Base-by-base conservation (phyloP, 108 stramenopile genomes). In the Cyclotella distinguenda region DNA sequence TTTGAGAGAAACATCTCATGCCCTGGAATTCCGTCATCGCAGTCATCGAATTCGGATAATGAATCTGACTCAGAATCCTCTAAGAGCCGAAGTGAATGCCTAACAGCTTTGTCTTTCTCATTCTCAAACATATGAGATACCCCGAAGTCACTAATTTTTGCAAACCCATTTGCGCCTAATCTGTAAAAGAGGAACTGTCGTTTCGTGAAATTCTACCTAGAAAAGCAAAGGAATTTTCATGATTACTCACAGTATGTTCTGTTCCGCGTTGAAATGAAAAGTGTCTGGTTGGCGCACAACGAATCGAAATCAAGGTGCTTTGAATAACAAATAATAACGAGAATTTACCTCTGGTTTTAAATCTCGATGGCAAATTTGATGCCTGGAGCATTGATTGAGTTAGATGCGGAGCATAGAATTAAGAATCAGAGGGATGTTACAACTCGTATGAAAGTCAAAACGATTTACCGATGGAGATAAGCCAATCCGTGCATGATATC, bases 111-210 rank as follows among this genome's bases (percentile, higher is more conserved):
- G 34, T 52, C 44, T 45, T 59, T 64, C 53, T 92, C 85, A 45
- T 92, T 76, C 4, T 89, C 87, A 64, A 96, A 96, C 26, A 90
- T 80, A 64, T 93, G 91, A 7, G 88, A 75, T 0, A 96, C 91
- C 1, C 95, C 95, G 82, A 96, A 96, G 43, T 96, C 95, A 31
- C 78, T 74, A 13, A 96, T 80, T 64, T 94, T 94, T 16, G 84
- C 86, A 57, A 87, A 66, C 0, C 90, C 90, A 15, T 84, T 71
- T 16, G 72, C 50, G 66, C 82, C 86, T 31, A 93, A 44, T 63
- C 55, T 60, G 27, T 31, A 47, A 49, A n/a, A n/a, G n/a, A n/a
- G n/a, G n/a, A n/a, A n/a, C n/a, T n/a, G n/a, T n/a, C n/a, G n/a
- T n/a, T n/a, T n/a, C n/a, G n/a, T n/a, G n/a, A n/a, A n/a, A n/a